Conservation (phyloP, 2,329 filamentous ascomycete species). For the Ophiognomonia clavigignenti-juglandacearum region DNA sequence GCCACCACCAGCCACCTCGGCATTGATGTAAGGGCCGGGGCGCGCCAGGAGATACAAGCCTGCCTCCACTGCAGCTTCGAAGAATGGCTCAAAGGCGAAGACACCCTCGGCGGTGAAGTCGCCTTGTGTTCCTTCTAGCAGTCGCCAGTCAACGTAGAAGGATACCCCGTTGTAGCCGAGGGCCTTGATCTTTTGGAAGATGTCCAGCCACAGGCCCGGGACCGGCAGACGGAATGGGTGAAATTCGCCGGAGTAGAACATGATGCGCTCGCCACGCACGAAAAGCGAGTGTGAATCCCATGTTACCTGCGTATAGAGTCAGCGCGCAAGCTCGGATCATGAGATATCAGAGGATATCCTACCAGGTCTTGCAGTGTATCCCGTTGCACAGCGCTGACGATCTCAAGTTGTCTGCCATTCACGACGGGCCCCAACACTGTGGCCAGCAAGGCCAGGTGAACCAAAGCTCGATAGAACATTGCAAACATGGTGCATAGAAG, state of each 20-base stretch:
- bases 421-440: neutral
- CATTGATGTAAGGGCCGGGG: constrained; percentile 74
- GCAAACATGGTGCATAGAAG: constrained; percentile 3
- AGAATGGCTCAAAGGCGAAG: constrained; percentile 70
- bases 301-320: constrained; percentile 38
- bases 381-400: constrained; percentile 2
- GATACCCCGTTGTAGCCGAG: constrained; percentile 76
- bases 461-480: neutral
- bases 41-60: constrained; percentile 73
- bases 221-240: constrained; percentile 59
- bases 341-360: neutral
- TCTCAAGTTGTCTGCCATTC: neutral
- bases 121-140: constrained; percentile 69
- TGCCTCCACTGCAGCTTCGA: constrained; percentile 66
- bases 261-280: constrained; percentile 63
- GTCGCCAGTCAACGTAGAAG: constrained; percentile 75
- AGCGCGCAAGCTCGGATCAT: neutral
- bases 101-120: constrained; percentile 66
- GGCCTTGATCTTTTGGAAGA: constrained; percentile 80
- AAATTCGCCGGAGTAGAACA: constrained; percentile 70
- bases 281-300: constrained; percentile 71
- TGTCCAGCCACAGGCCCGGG: constrained; percentile 47
- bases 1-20: constrained; percentile 70
- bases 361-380: constrained; percentile 11
- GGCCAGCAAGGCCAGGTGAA: constrained; percentile 3